These are phyloP conservation scores for Botryobasidium botryosum DNA, from an alignment of 768 basidiomycete genomes.

Conservation along the genomic window DNA sequence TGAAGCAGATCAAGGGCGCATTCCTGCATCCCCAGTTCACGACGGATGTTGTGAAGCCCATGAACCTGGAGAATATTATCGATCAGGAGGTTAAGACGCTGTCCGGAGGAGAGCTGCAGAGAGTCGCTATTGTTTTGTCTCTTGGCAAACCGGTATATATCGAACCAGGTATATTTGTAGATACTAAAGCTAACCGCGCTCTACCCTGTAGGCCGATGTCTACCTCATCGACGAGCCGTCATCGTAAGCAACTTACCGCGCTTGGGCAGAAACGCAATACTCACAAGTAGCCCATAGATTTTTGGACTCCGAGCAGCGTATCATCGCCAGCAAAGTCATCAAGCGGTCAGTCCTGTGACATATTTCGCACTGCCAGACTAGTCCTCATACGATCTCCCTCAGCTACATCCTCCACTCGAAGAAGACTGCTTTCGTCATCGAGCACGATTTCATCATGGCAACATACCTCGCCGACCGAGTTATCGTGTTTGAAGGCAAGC, in stretches of 20 bases:
- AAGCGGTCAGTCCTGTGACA: constrained; percentile 43
- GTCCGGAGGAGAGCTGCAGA: constrained; percentile 95
- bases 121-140: constrained; percentile 90
- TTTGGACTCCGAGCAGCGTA: constrained; percentile 98
- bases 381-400: neutral
- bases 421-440: constrained; percentile 96
- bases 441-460: constrained; percentile 99
- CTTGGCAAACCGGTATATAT: constrained; percentile 35
- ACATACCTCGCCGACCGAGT: constrained; percentile 97
- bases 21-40: constrained; percentile 99
- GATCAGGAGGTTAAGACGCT: constrained; percentile 97
- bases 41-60: constrained; percentile 93
- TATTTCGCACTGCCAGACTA: neutral
- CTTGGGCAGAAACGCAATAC: neutral
- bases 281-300: constrained; percentile 34
- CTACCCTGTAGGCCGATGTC: constrained; percentile 34
- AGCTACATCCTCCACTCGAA: constrained; percentile 92
- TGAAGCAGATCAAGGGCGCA: constrained; percentile 86
- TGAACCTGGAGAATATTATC: constrained; percentile 86
- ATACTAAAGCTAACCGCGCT: neutral
- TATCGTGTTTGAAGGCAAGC: constrained; percentile 78
- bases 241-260: constrained; percentile 28
- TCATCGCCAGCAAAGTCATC: constrained; percentile 94
- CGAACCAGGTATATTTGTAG: constrained; percentile 9
- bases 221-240: constrained; percentile 95